Evolutionary conservation across 2,329 filamentous ascomycete species (phyloP), one percentile per base, ranked within the genome.

Genomic region (Stenocarpella maydis): DNA sequence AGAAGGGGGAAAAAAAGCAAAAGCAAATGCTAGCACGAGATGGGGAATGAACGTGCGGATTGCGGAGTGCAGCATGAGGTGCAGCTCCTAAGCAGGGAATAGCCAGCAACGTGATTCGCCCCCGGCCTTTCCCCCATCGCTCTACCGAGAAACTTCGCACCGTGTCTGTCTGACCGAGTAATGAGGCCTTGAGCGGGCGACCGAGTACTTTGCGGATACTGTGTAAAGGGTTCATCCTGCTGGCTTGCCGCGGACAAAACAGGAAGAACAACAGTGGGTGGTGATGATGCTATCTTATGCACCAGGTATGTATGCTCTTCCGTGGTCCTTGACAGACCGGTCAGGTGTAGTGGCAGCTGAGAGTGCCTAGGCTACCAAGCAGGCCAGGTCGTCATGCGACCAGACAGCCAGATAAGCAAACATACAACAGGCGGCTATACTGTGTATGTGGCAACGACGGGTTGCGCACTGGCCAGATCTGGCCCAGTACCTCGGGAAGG

Each of bases 11-110:
- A n/a, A n/a, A n/a, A n/a, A n/a, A 63, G 9, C 26, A 63, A 58
- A 49, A 49, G 58, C 58, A 63, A 63, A 63, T 6, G n/a, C 19
- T 24, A 63, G 43, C 58, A 49, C 10, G 58, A 49, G 26, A 63
- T 63, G 58, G 43, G 43, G 58, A 63, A 63, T 37, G 58, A 49
- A 63, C 58, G 58, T 63, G 58, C 58, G 58, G 24, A 63, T 63
- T 63, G 58, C 58, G 58, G 37, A 49, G 52, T 34, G 65, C 52
- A 37, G 34, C 17, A 26, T 58, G 52, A 58, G 52, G 52, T 49
- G 55, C 45, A 50, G 43, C 34, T 9, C 10, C 41, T 19, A 61
- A 63, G 65, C 54, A 28, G 47, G 45, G 39, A 28, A 21, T 31
- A 50, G 54, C 31, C 14, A 41, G 37, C 9, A 49, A 64, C 26